A percentile compares a stretch with the other conserved stretches of the same genome.
Conservation (phyloP, 345 rosid genomes). For the Rubroshorea leprosula region DNA sequence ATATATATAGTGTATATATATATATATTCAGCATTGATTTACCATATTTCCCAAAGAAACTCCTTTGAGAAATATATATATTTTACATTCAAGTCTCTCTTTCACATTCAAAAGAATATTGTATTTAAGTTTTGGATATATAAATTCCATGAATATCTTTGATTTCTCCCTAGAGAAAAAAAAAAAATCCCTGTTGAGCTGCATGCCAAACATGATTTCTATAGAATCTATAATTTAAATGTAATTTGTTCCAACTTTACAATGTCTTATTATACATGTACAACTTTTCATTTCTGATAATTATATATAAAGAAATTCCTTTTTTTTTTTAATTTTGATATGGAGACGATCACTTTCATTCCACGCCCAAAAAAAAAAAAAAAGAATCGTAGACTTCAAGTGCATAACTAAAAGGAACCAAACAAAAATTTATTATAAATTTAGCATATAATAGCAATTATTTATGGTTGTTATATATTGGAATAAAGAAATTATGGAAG, state of each 20-base stretch:
- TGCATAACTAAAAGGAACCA: constrained; percentile 10
- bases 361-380: not conserved
- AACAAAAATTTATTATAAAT: not conserved
- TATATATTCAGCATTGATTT: constrained; percentile 10
- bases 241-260: constrained; percentile 13
- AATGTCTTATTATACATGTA: not conserved
- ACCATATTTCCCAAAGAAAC: not conserved
- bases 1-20: no score
- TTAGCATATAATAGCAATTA: constrained; percentile 7
- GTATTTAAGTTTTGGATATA: constrained; percentile 7
- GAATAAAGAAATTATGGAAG: constrained; percentile 17
- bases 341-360: constrained; percentile 5
- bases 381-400: constrained; percentile 25
- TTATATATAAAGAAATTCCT: no score
- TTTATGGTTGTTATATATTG: not conserved
- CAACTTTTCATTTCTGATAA: constrained; percentile 1
- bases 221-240: constrained; percentile 33
- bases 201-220: constrained; percentile 31
- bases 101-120: not conserved
- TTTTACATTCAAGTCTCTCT: not conserved
- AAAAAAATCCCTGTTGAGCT: constrained; percentile 21
- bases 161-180: not conserved
- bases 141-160: constrained; percentile 16
- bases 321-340: not conserved
- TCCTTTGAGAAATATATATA: constrained; percentile 5